Percentiles rank a stretch among this genome's conserved stretches.
These are phyloP conservation scores for Podaxis sp. DNA, from an alignment of 768 basidiomycete genomes.

Conservation along the genomic window DNA sequence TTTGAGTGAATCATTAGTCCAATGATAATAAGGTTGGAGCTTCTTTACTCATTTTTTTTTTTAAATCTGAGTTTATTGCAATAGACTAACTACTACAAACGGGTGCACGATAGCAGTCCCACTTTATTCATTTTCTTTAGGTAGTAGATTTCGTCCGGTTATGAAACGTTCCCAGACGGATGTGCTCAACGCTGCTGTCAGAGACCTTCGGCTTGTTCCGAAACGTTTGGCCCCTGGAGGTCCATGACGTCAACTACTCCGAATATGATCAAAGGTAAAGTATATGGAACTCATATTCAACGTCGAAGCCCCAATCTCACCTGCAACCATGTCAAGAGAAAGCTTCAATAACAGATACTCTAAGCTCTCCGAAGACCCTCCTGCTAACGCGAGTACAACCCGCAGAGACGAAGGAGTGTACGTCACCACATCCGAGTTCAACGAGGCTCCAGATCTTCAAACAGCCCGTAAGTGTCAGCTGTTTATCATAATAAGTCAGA, in stretches of 20 bases:
- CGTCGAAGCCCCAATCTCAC: not conserved
- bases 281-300: not conserved
- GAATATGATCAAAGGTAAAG: not conserved
- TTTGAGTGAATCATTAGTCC: too few relatives aligned
- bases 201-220: not conserved
- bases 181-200: not conserved
- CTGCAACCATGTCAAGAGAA: not conserved
- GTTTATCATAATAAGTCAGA: not conserved
- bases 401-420: not conserved
- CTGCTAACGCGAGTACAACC: not conserved
- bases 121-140: too few relatives aligned
- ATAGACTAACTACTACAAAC: too few relatives aligned
- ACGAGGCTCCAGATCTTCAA: not conserved
- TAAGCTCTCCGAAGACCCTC: not conserved
- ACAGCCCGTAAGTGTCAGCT: not conserved
- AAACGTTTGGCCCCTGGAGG: not conserved
- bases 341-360: not conserved
- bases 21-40: too few relatives aligned
- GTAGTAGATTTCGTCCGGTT: too few relatives aligned
- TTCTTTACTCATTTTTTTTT: too few relatives aligned
- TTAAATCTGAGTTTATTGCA: too few relatives aligned
- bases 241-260: not conserved
- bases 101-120: too few relatives aligned
- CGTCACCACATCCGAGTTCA: not conserved
- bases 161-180: too few relatives aligned